phyloP scores from a whole-genome alignment of 768 basidiomycete genomes.

The Sporobolomyces phaffii region DNA sequence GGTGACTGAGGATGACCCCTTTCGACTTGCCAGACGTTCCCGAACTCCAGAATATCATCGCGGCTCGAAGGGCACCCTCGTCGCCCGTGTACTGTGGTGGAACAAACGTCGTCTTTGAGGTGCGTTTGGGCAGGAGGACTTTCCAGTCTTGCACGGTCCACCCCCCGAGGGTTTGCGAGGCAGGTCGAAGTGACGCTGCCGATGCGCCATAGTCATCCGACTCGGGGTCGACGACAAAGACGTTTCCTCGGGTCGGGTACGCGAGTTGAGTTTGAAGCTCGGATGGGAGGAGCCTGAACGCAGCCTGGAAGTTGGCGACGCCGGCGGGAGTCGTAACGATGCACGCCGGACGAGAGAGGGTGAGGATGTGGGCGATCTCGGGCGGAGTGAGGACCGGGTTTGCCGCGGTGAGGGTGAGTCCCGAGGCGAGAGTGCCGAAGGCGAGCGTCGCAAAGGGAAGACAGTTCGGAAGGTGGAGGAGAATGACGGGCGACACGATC shows the following conservation, averaged over 20 bases:
- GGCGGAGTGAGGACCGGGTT: conserved; percentile 42
- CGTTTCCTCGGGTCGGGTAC: conserved; percentile 32
- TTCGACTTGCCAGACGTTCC: conserved; percentile 44
- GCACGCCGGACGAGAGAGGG: conserved; percentile 34
- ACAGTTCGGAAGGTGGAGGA: conserved; percentile 43
- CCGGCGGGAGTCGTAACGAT: conserved; percentile 40
- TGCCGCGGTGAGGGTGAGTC: conserved; percentile 39
- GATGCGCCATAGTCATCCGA: conserved; percentile 38
- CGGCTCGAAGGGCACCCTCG: conserved; percentile 36
- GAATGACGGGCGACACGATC: conserved; percentile 38
- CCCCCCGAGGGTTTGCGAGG: neutral
- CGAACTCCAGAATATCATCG: conserved; percentile 44
- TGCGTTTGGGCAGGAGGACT: conserved; percentile 16
- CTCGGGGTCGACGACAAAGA: conserved; percentile 38
- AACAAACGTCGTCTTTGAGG: conserved; percentile 7
- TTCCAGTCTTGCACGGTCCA: conserved; percentile 38
- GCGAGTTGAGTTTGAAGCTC: conserved; percentile 28
- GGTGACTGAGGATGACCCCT: conserved; percentile 43
- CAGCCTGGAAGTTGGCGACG: conserved; percentile 29
- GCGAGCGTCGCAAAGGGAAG: conserved; percentile 38
- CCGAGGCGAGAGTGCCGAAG: conserved; percentile 39
- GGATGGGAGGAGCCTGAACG: conserved; percentile 25
- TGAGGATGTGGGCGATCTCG: conserved; percentile 42
- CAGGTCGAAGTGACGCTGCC: neutral
- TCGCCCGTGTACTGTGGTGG: conserved; percentile 23